phyloP scores from a whole-genome alignment of 495 filamentous ascomycete genomes.

The Penicillium mononematosum region DNA sequence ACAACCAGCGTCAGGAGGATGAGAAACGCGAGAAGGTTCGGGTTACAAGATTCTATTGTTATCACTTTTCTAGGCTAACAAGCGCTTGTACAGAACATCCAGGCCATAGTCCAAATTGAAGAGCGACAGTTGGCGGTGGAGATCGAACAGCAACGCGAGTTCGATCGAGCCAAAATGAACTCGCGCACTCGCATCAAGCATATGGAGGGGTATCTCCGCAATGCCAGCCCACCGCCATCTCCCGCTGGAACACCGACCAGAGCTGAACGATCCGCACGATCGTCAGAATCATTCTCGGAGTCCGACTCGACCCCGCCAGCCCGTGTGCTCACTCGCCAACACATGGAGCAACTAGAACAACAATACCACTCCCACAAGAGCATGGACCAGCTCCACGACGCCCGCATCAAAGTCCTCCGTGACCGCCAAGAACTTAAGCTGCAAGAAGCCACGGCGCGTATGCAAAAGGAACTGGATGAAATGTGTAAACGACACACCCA shows the following conservation, averaged over 20 bases:
- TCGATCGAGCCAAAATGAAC: constrained; percentile 57
- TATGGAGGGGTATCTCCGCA: constrained; percentile 77
- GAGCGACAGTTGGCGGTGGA: constrained; percentile 73
- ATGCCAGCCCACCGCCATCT: constrained; percentile 45
- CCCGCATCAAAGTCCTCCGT: constrained; percentile 76
- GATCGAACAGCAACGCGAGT: constrained; percentile 58
- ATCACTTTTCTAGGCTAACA: constrained; percentile 15
- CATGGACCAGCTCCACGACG: constrained; percentile 68
- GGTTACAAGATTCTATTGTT: constrained; percentile 17
- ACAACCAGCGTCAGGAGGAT: constrained; percentile 45
- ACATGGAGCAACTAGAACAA: constrained; percentile 61
- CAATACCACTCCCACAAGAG: constrained; percentile 67
- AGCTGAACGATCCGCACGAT: constrained; percentile 6
- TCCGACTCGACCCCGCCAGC: constrained; percentile 20
- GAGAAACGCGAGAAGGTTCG: constrained; percentile 55
- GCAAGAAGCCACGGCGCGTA: constrained; percentile 62
- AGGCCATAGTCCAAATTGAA: constrained; percentile 60
- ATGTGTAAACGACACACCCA: constrained; percentile 52
- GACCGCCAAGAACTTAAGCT: constrained; percentile 71
- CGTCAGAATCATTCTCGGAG: constrained; percentile 29
- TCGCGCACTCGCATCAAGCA: constrained; percentile 69
- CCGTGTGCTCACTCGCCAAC: constrained; percentile 39
- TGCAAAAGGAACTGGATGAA: constrained; percentile 60
- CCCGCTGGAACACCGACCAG: constrained; percentile 16
- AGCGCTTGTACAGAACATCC: constrained; percentile 37